phyloP scores from a whole-genome alignment of 176 grass and related monocot species.

The Aechmea fasciata region DNA sequence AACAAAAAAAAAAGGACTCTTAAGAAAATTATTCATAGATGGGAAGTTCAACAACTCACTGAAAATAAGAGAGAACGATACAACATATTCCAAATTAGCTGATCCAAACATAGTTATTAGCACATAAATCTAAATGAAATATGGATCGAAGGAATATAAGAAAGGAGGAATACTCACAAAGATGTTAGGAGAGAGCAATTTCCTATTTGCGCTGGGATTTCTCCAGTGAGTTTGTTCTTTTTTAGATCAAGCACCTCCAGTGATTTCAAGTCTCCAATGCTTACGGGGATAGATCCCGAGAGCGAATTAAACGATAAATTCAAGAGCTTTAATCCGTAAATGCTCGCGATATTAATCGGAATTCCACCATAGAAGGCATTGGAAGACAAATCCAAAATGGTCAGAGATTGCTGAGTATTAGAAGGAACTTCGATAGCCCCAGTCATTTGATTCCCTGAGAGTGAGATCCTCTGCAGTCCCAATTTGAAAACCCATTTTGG shows the following conservation, averaged over 20 bases:
- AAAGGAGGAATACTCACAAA: constrained; percentile 48
- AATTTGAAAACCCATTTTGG: constrained; percentile 67
- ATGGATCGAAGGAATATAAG: not conserved
- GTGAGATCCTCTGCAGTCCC: constrained; percentile 53
- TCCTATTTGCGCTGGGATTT: constrained; percentile 59
- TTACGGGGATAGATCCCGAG: constrained; percentile 46
- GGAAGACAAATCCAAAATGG: constrained; percentile 60
- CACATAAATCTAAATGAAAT: not conserved
- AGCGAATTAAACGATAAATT: constrained; percentile 82
- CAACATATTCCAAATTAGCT: not conserved
- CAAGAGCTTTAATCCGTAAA: constrained; percentile 43
- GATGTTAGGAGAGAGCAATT: constrained; percentile 53
- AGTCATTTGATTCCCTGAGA: constrained; percentile 65
- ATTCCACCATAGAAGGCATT: constrained; percentile 81
- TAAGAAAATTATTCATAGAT: too few relatives aligned
- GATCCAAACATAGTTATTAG: not conserved
- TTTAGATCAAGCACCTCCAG: constrained; percentile 69
- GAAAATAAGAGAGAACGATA: not conserved
- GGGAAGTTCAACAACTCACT: not conserved
- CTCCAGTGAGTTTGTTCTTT: constrained; percentile 66
- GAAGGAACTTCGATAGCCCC: constrained; percentile 42
- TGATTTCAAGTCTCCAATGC: constrained; percentile 49
- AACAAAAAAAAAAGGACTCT: not conserved
- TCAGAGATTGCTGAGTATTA: constrained; percentile 40
- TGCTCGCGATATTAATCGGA: constrained; percentile 35